Conservation (phyloP, 129 eudicot genomes). For the Flaveria brownii region DNA sequence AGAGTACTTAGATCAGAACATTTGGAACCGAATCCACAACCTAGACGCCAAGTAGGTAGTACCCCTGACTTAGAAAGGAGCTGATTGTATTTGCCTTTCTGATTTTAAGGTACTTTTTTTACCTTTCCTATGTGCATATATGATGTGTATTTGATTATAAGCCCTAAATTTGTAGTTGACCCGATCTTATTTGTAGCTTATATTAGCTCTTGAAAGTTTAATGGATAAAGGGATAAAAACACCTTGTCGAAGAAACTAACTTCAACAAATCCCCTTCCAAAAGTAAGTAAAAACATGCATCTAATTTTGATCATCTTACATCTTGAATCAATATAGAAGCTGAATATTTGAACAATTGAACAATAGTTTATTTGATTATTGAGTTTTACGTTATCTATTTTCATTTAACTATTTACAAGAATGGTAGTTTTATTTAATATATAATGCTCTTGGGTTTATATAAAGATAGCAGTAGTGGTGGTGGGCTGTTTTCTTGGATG, state of each 20-base stretch:
- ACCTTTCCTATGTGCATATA: too few relatives aligned
- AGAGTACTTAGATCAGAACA: too few relatives aligned
- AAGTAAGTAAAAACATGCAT: background rate
- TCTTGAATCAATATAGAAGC: background rate
- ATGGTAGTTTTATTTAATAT: background rate
- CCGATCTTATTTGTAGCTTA: slow-evolving; percentile 11
- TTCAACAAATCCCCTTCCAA: too few relatives aligned
- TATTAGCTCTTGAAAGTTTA: background rate
- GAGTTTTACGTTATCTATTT: background rate
- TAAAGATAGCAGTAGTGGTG: slow-evolving; percentile 43
- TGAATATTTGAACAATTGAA: background rate
- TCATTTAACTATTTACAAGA: background rate
- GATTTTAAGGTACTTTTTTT: background rate
- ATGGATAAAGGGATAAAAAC: background rate
- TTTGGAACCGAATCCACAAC: too few relatives aligned
- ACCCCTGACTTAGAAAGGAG: too few relatives aligned
- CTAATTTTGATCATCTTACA: background rate
- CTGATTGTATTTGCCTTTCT: too few relatives aligned
- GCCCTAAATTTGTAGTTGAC: background rate
- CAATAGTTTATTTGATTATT: background rate
- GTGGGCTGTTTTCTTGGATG: slow-evolving; percentile 46
- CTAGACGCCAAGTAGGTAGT: too few relatives aligned
- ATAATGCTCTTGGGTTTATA: slow-evolving; percentile 28
- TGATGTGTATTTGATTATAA: background rate
- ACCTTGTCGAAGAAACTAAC: too few relatives aligned